Evolutionary conservation across 2,329 filamentous ascomycete genomes (phyloP).

Genomic region (Aspergillus sp.): DNA sequence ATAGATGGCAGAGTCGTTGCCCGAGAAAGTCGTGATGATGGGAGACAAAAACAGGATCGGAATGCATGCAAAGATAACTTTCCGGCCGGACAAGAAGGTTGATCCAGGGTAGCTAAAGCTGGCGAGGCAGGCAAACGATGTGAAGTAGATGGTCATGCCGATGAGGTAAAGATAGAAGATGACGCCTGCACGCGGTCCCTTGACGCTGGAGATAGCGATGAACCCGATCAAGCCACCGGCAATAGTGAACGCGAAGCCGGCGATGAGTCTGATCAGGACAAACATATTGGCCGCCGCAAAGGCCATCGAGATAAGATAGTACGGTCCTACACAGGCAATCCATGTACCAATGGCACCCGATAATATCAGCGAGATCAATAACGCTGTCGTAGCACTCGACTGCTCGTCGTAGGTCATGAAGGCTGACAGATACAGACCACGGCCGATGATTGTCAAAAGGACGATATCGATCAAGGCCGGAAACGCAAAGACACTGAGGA

Average conservation of each 20-base stretch:
- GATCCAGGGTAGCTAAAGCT: conserved; percentile 55
- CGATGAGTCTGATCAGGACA: conserved; percentile 51
- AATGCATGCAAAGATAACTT: conserved; percentile 54
- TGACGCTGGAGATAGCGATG: conserved; percentile 47
- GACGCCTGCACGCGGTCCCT: conserved; percentile 47
- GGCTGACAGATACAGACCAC: conserved; percentile 60
- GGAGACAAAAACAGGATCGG: conserved; percentile 58
- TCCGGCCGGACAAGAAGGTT: conserved; percentile 57
- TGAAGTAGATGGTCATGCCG: conserved; percentile 58
- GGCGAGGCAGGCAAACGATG: conserved; percentile 53
- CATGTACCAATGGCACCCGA: conserved; percentile 62
- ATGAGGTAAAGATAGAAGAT: conserved; percentile 61
- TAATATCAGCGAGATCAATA: conserved; percentile 58
- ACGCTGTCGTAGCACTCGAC: conserved; percentile 54
- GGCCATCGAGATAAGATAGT: conserved; percentile 58
- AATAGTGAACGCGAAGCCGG: conserved; percentile 50
- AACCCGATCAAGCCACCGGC: conserved; percentile 55
- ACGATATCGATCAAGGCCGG: conserved; percentile 62
- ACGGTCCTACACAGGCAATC: conserved; percentile 62
- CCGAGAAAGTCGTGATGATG: conserved; percentile 52
- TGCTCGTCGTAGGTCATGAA: conserved; percentile 52
- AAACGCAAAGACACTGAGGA: conserved; percentile 61
- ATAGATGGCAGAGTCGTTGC: conserved; percentile 57
- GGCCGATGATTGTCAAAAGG: conserved; percentile 57
- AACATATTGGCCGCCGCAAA: conserved; percentile 57